Evolutionary conservation across 192 early-diverging fungal species (phyloP), one percentile per base, ranked within the genome.

Genomic region (Coemansia nantahalensis): DNA sequence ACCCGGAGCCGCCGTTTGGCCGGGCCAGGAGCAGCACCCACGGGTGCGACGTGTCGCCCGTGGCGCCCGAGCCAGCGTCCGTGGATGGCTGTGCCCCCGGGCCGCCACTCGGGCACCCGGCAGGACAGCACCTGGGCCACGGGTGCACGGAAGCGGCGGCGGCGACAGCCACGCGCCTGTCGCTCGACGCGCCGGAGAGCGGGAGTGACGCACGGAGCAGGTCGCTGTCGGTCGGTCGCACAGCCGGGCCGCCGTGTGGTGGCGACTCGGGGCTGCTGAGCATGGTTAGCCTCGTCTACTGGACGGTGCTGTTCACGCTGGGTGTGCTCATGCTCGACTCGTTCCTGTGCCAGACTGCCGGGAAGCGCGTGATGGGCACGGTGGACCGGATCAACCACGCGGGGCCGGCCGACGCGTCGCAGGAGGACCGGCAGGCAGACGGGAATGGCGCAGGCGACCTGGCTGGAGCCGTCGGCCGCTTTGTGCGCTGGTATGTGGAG

Each of bases 271-370:
- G 65, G 5, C 48, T 76, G 17, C 33, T 68, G 30, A 59, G 54
- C 39, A 53, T 78, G 49, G 41, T 65, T 18, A 65, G 53, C 32
- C 45, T 78, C 44, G 28, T 78, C 4, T 78, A 78, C 46, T 78
- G 76, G 76, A 78, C 69, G 8, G 24, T 78, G 44, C 44, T 78
- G 33, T 78, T 78, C 18, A 72, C 76, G 5, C 52, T 78, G 7
- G 76, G 76, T 1, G 76, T 62, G 8, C 57, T 71, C 15, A 67
- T 78, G 64, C 76, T 78, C 8, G 76, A 78, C 56, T 78, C 76
- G 17, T 78, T 73, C 35, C 42, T 78, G 26, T 78, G 76, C 48
- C 68, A 73, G 21, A 51, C 68, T 1, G 76, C 76, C 10, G 76
- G 76, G 3, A 70, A 78, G 42, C 68, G 65, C 15, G 76, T 78